phyloP scores from a whole-genome alignment of 1,139 yeast species.

The Pichia sp. region DNA sequence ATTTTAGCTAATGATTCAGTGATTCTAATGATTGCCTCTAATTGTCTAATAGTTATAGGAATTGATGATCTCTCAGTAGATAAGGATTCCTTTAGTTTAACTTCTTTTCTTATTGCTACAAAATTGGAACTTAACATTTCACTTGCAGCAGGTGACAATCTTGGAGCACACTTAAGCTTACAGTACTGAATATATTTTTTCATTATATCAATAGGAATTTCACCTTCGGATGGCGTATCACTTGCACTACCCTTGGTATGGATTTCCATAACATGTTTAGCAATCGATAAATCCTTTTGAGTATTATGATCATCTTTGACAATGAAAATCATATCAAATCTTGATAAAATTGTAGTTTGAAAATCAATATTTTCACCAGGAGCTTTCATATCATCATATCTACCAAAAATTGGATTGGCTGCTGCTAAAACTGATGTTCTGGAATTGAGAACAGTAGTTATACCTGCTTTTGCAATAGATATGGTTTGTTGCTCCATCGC shows the following conservation, averaged over 20 bases:
- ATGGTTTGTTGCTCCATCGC: conserved; percentile 99
- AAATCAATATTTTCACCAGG: conserved; percentile 98
- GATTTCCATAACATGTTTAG: conserved; percentile 89
- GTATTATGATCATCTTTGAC: conserved; percentile 94
- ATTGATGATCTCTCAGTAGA: conserved; percentile 89
- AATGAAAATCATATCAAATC: conserved; percentile 97
- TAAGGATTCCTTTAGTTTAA: conserved; percentile 72
- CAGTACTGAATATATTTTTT: conserved; percentile 88
- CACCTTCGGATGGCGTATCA: conserved; percentile 61
- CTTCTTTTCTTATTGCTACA: conserved; percentile 79
- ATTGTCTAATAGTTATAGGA: conserved; percentile 95
- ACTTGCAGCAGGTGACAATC: conserved; percentile 82
- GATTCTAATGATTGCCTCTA: conserved; percentile 95
- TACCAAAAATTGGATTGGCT: conserved; percentile 94
- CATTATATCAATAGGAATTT: conserved; percentile 85
- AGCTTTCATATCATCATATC: conserved; percentile 90
- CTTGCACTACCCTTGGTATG: conserved; percentile 70
- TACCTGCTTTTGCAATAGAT: conserved; percentile 99
- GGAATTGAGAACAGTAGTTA: conserved; percentile 90
- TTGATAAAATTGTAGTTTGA: conserved; percentile 91
- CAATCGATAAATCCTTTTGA: conserved; percentile 78
- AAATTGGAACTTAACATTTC: conserved; percentile 91
- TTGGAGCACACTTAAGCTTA: conserved; percentile 85
- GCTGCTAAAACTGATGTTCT: conserved; percentile 96
- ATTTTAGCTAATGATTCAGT: conserved; percentile 91